phyloP scores from a whole-genome alignment of 2,329 filamentous ascomycete species.

The Fusarium pseudoanthophilum region DNA sequence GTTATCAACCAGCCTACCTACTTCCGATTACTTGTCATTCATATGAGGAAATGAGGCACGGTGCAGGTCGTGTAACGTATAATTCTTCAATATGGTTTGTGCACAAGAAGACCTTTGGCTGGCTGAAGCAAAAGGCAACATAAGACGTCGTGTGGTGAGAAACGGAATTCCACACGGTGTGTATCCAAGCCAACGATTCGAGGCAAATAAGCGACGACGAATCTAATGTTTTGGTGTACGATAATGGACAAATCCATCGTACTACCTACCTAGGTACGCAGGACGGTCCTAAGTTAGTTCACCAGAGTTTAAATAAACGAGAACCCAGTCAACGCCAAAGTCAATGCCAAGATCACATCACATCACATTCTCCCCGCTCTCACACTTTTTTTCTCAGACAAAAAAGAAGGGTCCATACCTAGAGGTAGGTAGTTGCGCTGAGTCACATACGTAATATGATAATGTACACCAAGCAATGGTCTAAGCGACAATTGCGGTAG shows the following conservation, averaged over 20 bases:
- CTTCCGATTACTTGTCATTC: background rate
- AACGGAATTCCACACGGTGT: background rate
- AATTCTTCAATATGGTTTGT: background rate
- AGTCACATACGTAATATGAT: background rate
- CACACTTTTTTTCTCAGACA: background rate
- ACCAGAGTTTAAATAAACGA: background rate
- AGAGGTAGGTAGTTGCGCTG: background rate
- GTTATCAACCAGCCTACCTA: background rate
- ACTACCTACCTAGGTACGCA: background rate
- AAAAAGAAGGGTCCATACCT: background rate
- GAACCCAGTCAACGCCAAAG: background rate
- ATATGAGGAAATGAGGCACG: background rate
- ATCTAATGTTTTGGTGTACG: background rate
- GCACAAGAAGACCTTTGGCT: background rate
- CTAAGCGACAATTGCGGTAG: background rate
- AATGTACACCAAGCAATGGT: background rate
- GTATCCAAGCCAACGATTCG: background rate
- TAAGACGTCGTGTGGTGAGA: background rate
- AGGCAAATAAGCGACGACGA: background rate
- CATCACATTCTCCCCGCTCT: background rate
- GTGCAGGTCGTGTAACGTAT: background rate
- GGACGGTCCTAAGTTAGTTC: background rate
- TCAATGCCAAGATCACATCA: conserved; percentile 2
- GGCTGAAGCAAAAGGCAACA: background rate
- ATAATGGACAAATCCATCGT: background rate